Evolutionary conservation across 805 yeast genomes (phyloP).

Genomic region (Candida fluviatilis): DNA sequence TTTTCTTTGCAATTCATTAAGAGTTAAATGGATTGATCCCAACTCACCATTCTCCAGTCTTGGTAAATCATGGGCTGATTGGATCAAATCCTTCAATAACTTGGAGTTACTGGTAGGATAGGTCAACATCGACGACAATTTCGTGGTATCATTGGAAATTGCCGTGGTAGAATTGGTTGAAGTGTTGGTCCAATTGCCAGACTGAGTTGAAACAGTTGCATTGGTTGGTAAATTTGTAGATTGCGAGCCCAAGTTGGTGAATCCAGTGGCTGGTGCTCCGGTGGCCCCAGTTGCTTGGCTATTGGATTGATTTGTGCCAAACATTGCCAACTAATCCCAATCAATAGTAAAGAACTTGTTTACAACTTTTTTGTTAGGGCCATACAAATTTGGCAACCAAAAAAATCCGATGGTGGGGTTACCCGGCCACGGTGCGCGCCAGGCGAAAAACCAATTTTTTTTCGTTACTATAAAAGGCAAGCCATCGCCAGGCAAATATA

Average conservation of each 20-base stretch:
- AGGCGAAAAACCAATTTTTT: neutral
- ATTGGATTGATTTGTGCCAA: neutral
- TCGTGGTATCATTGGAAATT: neutral
- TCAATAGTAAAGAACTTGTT: neutral
- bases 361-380: neutral
- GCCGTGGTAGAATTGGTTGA: neutral
- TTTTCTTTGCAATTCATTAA: slow-evolving; percentile 70
- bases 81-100: slow-evolving; percentile 66
- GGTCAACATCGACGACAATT: neutral
- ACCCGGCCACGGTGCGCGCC: slow-evolving; percentile 3
- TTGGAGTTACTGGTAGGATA: slow-evolving; percentile 12
- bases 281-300: slow-evolving; percentile 1
- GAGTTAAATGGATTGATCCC: slow-evolving; percentile 77
- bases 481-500: no score
- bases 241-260: neutral
- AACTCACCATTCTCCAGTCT: slow-evolving; percentile 52
- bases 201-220: neutral
- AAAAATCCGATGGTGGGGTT: slow-evolving; percentile 1
- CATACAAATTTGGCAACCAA: neutral
- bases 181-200: no score
- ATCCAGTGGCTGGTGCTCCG: slow-evolving; percentile 1
- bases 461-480: slow-evolving; percentile 2
- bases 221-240: neutral
- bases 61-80: slow-evolving; percentile 74
- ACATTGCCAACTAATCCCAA: neutral